Conservation (phyloP, 140 eudicot species). For the Oenanthe javanica region DNA sequence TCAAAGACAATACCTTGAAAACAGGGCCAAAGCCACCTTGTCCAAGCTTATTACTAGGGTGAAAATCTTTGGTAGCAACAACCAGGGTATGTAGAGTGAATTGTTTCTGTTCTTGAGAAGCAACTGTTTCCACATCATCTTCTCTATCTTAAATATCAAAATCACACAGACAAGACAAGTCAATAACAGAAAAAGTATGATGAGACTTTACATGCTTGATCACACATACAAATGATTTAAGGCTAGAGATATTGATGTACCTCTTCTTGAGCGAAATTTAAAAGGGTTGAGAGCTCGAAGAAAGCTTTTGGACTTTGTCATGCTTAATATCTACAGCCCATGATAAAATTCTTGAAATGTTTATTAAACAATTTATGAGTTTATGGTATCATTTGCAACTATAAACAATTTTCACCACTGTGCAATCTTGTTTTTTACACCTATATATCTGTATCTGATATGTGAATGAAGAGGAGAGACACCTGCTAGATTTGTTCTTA, state of each 20-base stretch:
- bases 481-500: neutral
- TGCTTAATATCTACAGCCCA: conserved; percentile 23
- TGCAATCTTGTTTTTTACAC: conserved; percentile 5
- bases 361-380: neutral
- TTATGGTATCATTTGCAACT: neutral
- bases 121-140: conserved; percentile 60
- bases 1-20: conserved; percentile 45
- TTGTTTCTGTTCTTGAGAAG: conserved; percentile 75
- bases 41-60: conserved; percentile 70
- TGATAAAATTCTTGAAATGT: neutral
- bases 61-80: conserved; percentile 64
- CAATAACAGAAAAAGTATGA: neutral
- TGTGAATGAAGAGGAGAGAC: neutral
- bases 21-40: conserved; percentile 99
- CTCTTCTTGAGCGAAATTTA: conserved; percentile 42
- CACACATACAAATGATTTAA: neutral
- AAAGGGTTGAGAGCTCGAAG: conserved; percentile 35
- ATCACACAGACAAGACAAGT: conserved; percentile 11
- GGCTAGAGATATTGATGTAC: conserved; percentile 10
- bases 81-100: conserved; percentile 49
- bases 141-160: conserved; percentile 31
- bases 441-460: neutral
- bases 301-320: conserved; percentile 47
- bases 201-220: neutral
- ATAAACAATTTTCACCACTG: neutral